phyloP scores from a whole-genome alignment of 2,329 filamentous ascomycete species.

The Verticillium alfalfae region DNA sequence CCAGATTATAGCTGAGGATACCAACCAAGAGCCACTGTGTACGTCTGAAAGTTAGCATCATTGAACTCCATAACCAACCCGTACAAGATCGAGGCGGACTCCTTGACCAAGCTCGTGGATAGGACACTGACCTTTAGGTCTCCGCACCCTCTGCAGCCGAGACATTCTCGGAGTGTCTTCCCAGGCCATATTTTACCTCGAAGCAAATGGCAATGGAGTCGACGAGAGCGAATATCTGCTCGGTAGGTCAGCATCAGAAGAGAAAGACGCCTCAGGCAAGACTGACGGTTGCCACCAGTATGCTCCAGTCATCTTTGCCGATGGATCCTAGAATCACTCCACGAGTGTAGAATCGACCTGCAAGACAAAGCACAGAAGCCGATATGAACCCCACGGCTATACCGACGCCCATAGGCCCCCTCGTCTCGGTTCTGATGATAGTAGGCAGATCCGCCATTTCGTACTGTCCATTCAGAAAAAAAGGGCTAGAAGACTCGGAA shows the following conservation, averaged over 20 bases:
- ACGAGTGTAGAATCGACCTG: slow-evolving; percentile 17
- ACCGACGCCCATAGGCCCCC: slow-evolving; percentile 13
- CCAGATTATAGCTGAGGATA: slow-evolving; percentile 22
- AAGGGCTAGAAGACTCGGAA: not conserved
- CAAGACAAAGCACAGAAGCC: slow-evolving; percentile 8
- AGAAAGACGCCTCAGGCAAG: not conserved
- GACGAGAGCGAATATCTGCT: slow-evolving; percentile 13
- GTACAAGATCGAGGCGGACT: too few species aligned
- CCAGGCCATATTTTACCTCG: slow-evolving; percentile 20
- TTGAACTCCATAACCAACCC: too few species aligned
- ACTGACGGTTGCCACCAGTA: slow-evolving; percentile 14
- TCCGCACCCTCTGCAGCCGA: slow-evolving; percentile 7
- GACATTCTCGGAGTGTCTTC: slow-evolving; percentile 15
- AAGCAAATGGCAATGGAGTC: slow-evolving; percentile 5
- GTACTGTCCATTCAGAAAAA: not conserved
- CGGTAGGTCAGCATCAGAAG: slow-evolving; percentile 1
- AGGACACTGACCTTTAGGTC: slow-evolving; percentile 14
- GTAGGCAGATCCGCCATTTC: not conserved
- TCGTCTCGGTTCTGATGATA: slow-evolving; percentile 11
- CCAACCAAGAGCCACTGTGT: slow-evolving; percentile 15
- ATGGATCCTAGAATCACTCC: slow-evolving; percentile 13
- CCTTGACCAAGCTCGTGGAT: not conserved
- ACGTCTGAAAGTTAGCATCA: not conserved
- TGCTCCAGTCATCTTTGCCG: slow-evolving; percentile 21
- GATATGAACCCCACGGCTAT: slow-evolving; percentile 14